These are phyloP conservation scores for Hyaloscypha variabilis DNA, from an alignment of 495 filamentous ascomycete species.

Conservation along the genomic window DNA sequence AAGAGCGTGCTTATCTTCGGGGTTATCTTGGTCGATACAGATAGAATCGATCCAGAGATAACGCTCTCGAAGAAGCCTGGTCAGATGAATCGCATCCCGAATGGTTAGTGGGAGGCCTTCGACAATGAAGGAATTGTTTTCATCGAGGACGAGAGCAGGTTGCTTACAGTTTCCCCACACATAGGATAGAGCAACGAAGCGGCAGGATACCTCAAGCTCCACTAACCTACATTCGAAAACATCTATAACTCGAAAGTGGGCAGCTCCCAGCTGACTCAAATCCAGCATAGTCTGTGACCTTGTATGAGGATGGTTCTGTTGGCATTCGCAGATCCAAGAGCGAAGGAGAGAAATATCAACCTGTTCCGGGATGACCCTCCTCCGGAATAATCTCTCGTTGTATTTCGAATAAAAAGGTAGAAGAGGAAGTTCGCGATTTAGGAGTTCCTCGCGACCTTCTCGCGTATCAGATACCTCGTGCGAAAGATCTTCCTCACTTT, in stretches of 20 bases:
- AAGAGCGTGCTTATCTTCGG: neutral
- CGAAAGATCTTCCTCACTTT: no score
- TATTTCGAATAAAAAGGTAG: no score
- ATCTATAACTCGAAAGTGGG: neutral
- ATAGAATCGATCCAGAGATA: conserved; percentile 4
- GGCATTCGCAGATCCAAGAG: no score
- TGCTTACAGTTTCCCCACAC: neutral
- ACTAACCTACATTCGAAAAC: neutral
- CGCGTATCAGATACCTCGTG: no score
- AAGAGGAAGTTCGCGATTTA: no score
- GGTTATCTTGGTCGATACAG: conserved; percentile 4
- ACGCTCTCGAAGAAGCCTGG: neutral
- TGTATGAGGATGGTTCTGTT: no score
- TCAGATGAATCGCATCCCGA: neutral
- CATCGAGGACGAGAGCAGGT: neutral
- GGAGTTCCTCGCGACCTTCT: no score
- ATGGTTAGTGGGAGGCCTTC: neutral
- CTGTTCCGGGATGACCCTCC: no score
- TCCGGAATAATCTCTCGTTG: no score
- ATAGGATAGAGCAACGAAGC: conserved; percentile 1
- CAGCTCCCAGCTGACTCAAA: neutral
- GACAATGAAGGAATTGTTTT: neutral
- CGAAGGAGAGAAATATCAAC: no score
- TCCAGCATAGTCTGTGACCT: no score
- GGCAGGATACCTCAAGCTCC: neutral